Percentiles rank a stretch among this genome's conserved stretches.
These are phyloP conservation scores for Gossypium thurberi DNA, from an alignment of 345 rosid species.

Conservation along the genomic window DNA sequence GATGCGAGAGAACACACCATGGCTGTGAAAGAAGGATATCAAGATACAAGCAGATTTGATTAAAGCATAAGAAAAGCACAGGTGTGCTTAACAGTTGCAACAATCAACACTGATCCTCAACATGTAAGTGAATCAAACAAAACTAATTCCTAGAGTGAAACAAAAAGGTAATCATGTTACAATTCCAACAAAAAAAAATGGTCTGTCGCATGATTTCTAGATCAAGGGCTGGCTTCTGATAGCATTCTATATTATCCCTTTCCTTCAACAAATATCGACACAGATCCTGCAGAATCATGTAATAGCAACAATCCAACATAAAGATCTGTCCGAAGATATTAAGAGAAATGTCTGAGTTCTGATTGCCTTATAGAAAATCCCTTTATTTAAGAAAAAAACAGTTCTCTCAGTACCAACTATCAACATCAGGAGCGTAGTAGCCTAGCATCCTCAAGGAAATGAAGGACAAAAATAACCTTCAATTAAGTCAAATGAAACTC, in stretches of 20 bases:
- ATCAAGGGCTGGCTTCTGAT: not conserved
- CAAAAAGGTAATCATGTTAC: not conserved
- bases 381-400: not conserved
- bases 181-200: not conserved
- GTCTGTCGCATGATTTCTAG: not conserved
- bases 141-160: not conserved
- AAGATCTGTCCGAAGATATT: not conserved
- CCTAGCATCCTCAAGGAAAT: not conserved
- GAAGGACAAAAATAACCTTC: not conserved
- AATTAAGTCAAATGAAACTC: not conserved
- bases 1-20: not conserved
- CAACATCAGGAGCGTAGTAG: not conserved
- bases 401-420: not conserved
- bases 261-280: not conserved
- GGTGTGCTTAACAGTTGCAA: not conserved
- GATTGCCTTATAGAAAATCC: not conserved
- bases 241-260: not conserved
- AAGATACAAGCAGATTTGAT: not conserved
- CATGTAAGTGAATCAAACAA: not conserved
- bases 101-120: not conserved
- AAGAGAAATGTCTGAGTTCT: not conserved
- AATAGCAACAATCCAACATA: not conserved
- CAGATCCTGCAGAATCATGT: not conserved
- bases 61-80: not conserved
- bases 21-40: not conserved